Evolutionary conservation across 1,284 basidiomycete species (phyloP), one percentile per base, ranked within the genome.

Genomic region (Cystobasidium pallidum): DNA sequence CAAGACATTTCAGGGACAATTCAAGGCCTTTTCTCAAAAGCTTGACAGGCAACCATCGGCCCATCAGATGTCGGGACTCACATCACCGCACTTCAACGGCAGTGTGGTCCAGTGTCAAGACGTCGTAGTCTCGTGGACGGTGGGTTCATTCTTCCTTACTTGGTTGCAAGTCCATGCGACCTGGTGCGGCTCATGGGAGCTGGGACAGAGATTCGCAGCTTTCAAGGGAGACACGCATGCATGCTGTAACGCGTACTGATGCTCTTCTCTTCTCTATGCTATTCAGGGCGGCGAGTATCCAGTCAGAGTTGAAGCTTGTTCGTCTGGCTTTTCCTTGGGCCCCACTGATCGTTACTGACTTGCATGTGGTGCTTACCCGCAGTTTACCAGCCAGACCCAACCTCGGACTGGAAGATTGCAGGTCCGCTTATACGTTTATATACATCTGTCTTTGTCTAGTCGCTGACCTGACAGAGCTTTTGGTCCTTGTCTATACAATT

Each of bases 251-350:
- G 7, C 10, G 11, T 47, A 45, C 45, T 28, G 26, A 61, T 28
- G 58, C 55, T 61, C 36, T 49, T 1, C 28, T 21, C 26, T 21
- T 41, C n/a, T n/a, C n/a, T n/a, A 21, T 24, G 17, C 61, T 61
- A 30, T 19, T 24, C 51, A 71, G 68, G 68, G 68, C 21, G 68
- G 68, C 58, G 34, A 62, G 30, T 71, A 54, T 49, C 68, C 68
- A 26, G 61, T 71, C 61, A 36, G 68, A 45, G 68, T 71, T 6
- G 68, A 71, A 64, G 59, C 68, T 32, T 71, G 68, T 71, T 6
- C 28, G 68, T 71, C 39, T 64, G 21, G 39, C 65, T 39, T 26
- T 54, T 41, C 49, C 26, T 58, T 13, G 19, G 32, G 17, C 24
- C 51, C 15, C 39, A 11, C 58, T 51, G 58, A 43, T 34, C 8